Evolutionary conservation across 1,284 basidiomycete genomes (phyloP).

Genomic region (Gomphus sp.): DNA sequence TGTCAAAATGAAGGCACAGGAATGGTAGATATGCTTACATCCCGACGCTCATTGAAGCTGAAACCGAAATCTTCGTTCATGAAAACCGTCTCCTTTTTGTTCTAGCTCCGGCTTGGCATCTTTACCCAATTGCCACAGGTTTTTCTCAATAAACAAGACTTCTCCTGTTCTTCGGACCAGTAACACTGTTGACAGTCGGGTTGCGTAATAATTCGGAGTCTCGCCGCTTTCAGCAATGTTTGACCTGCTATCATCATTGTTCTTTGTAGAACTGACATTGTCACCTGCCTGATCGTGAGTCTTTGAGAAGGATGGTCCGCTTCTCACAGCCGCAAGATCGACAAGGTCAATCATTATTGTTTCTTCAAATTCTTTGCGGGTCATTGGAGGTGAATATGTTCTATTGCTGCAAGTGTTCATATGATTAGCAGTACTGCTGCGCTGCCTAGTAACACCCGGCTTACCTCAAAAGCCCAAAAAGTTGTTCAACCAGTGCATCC

Average conservation of each 20-base stretch:
- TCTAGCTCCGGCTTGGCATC: not conserved
- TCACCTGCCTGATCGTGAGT: not conserved
- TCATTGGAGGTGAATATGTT: not conserved
- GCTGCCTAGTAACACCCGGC: conserved; percentile 22
- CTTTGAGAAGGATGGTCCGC: not conserved
- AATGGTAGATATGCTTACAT: not conserved
- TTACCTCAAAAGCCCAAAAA: conserved; percentile 61
- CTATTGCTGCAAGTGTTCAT: conserved; percentile 1
- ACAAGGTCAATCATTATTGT: conserved; percentile 9
- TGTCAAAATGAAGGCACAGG: not conserved
- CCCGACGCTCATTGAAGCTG: not conserved
- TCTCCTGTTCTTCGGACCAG: conserved; percentile 52
- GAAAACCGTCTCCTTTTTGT: not conserved
- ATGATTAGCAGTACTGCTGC: not conserved
- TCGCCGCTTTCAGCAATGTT: not conserved
- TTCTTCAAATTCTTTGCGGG: not conserved
- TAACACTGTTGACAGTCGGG: conserved; percentile 64
- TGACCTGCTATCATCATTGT: not conserved
- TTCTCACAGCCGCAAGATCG: not conserved
- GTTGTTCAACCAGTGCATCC: conserved; percentile 38
- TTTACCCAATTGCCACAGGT: conserved; percentile 40
- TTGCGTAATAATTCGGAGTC: conserved; percentile 38
- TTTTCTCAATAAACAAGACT: conserved; percentile 61
- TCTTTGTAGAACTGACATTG: not conserved
- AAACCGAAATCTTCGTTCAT: conserved; percentile 8